phyloP scores from a whole-genome alignment of 1,284 basidiomycete genomes.

The Nidula niveotomentosa region DNA sequence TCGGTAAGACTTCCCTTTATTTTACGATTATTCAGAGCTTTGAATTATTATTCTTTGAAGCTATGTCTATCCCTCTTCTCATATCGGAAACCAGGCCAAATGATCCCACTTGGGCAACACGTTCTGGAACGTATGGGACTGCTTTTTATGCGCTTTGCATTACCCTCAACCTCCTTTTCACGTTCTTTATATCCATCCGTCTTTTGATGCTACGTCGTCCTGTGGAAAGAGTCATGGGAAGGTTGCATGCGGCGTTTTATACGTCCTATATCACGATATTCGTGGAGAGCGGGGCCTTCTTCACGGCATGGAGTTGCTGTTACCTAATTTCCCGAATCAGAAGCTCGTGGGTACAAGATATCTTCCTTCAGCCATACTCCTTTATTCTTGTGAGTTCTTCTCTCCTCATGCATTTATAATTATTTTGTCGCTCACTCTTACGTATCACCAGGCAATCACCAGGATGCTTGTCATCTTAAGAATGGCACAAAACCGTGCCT shows the following conservation, averaged over 20 bases:
- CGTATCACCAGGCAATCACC: constrained; percentile 23
- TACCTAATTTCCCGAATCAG: constrained; percentile 22
- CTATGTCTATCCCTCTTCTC: constrained; percentile 29
- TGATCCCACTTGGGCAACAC: constrained; percentile 10
- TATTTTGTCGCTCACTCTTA: background rate
- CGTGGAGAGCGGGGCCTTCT: constrained; percentile 34
- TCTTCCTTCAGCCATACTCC: constrained; percentile 27
- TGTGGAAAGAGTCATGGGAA: constrained; percentile 28
- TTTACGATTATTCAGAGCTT: background rate
- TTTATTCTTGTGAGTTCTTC: constrained; percentile 25
- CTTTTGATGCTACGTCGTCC: constrained; percentile 26
- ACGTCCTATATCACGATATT: constrained; percentile 28
- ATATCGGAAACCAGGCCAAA: constrained; percentile 19
- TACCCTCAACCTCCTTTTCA: constrained; percentile 23
- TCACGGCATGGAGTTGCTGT: constrained; percentile 27
- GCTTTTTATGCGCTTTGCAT: constrained; percentile 26
- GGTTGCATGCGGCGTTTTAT: constrained; percentile 30
- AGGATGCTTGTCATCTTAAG: constrained; percentile 32
- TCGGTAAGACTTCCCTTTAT: constrained; percentile 19
- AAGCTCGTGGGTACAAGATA: constrained; percentile 18
- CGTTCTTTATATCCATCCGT: constrained; percentile 21
- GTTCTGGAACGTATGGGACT: constrained; percentile 14
- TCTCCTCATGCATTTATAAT: background rate
- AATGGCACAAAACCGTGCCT: constrained; percentile 35
- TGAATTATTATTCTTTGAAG: constrained; percentile 8